These are phyloP conservation scores for Boletus reticulatus DNA, from an alignment of 768 basidiomycete species.

Conservation along the genomic window DNA sequence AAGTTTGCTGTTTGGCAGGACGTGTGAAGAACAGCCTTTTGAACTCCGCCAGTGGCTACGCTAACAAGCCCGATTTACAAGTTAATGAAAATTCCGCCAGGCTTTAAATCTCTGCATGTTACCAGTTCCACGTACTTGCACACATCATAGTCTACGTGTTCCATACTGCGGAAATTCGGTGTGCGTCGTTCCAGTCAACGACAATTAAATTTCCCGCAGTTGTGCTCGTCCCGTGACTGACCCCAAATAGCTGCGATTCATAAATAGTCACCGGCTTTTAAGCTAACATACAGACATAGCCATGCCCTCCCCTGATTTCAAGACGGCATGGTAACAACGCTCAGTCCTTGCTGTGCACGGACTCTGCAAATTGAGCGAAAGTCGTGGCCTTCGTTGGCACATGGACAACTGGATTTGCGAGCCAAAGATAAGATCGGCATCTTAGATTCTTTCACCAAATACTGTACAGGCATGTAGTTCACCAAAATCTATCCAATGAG, in stretches of 20 bases:
- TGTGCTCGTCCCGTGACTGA: too few species aligned
- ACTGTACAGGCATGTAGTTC: not conserved
- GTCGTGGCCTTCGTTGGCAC: conserved; percentile 2
- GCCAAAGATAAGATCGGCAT: conserved; percentile 3
- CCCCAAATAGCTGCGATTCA: too few species aligned
- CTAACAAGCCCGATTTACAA: not conserved
- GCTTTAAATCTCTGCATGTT: not conserved
- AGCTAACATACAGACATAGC: too few species aligned
- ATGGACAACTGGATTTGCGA: conserved; percentile 3
- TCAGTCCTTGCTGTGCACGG: not conserved
- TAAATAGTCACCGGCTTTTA: too few species aligned
- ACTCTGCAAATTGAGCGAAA: not conserved
- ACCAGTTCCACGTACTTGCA: conserved; percentile 8
- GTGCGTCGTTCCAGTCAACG: too few species aligned
- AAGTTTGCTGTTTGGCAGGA: conserved; percentile 33
- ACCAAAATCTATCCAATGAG: not conserved
- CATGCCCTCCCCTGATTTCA: too few species aligned
- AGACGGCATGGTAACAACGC: not conserved
- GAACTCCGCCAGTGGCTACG: conserved; percentile 33
- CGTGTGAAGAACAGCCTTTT: conserved; percentile 32
- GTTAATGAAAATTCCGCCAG: not conserved
- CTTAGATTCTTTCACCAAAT: not conserved
- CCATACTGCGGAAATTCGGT: conserved; percentile 4
- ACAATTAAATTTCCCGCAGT: too few species aligned
- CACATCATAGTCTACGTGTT: conserved; percentile 18